Evolutionary conservation across 352 stramenopile species (phyloP).

Genomic region (Globisporangium lucens): DNA sequence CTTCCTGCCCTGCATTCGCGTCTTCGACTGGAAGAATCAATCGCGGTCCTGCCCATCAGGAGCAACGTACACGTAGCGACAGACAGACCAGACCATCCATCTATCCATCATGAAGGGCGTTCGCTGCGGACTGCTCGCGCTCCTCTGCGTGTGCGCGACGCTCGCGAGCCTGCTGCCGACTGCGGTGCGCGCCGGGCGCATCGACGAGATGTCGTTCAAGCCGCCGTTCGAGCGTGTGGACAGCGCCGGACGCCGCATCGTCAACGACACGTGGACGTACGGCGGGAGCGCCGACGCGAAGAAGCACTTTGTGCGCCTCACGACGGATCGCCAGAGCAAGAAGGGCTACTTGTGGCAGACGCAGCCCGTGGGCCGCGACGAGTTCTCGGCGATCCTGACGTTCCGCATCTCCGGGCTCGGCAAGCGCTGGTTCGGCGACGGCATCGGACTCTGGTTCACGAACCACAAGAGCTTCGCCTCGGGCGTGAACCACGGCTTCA

Average conservation of each 20-base stretch:
- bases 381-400: conserved; percentile 62
- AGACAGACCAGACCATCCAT: not conserved
- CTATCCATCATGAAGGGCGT: conserved; percentile 8
- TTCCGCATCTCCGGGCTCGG: conserved; percentile 83
- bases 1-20: not conserved
- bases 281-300: conserved; percentile 75
- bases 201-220: conserved; percentile 80
- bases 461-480: conserved; percentile 49
- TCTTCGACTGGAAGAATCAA: not conserved
- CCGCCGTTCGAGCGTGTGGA: conserved; percentile 71
- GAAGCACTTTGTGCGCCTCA: conserved; percentile 87
- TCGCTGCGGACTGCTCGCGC: conserved; percentile 17
- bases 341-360: conserved; percentile 78
- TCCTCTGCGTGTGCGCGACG: conserved; percentile 33
- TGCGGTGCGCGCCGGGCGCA: conserved; percentile 21
- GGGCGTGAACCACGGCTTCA: conserved; percentile 77
- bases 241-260: conserved; percentile 47
- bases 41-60: not conserved
- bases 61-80: not conserved
- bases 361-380: conserved; percentile 44
- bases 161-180: conserved; percentile 21
- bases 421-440: conserved; percentile 84
- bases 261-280: conserved; percentile 76
- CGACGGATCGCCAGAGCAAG: conserved; percentile 86
- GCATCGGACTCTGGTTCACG: conserved; percentile 82